These are phyloP conservation scores for Leishmania amazonensis DNA, from an alignment of 208 protist genomes.

Conservation along the genomic window DNA sequence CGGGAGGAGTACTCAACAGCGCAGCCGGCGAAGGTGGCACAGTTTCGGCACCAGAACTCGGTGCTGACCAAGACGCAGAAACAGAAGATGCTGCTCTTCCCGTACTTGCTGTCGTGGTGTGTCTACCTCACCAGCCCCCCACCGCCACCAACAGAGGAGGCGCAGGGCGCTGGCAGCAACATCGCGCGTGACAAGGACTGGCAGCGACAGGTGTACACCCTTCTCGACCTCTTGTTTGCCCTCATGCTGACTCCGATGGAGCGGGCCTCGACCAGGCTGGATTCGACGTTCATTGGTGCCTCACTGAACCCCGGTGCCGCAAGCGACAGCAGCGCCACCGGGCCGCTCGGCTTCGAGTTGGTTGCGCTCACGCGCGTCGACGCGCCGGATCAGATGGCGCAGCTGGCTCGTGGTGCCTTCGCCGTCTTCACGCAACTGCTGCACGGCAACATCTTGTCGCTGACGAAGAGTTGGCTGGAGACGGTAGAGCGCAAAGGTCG, in stretches of 20 bases:
- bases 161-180: constrained; percentile 2
- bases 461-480: constrained; percentile 81
- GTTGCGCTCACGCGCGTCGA: constrained; percentile 65
- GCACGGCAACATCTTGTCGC: constrained; percentile 46
- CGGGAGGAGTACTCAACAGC: constrained; percentile 60
- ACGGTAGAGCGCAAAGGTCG: constrained; percentile 78
- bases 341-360: constrained; percentile 41
- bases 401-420: constrained; percentile 80
- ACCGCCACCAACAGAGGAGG: constrained; percentile 22
- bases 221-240: constrained; percentile 75
- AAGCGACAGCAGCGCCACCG: constrained; percentile 23
- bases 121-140: constrained; percentile 46
- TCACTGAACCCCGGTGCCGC: constrained; percentile 11
- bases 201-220: constrained; percentile 49
- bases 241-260: constrained; percentile 67
- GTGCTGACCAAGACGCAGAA: constrained; percentile 81
- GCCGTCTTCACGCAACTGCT: constrained; percentile 79
- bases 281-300: constrained; percentile 71
- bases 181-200: constrained; percentile 36
- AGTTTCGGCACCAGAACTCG: constrained; percentile 55
- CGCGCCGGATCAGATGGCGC: constrained; percentile 48
- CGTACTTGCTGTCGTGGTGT: constrained; percentile 74
- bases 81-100: constrained; percentile 83
- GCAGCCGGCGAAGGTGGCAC: constrained; percentile 56
- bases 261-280: constrained; percentile 39